phyloP scores from a whole-genome alignment of 257 asterid genomes.

The Plantago major region DNA sequence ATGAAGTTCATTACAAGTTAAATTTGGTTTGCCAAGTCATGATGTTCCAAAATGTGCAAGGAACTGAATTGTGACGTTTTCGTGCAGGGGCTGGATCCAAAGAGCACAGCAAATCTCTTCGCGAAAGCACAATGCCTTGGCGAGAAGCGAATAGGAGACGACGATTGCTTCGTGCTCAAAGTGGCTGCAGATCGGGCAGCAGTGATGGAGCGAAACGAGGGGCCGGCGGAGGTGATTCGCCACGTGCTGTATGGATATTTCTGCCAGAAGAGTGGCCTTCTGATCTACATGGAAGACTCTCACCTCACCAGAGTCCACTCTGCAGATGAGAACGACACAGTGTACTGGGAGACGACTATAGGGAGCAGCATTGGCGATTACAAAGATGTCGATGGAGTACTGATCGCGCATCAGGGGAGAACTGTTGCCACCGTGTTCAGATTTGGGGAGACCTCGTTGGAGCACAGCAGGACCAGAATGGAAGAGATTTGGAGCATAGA shows the following conservation, averaged over 20 bases:
- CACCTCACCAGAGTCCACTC: slow-evolving; percentile 67
- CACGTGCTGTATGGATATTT: slow-evolving; percentile 83
- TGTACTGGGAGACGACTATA: slow-evolving; percentile 88
- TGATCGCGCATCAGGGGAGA: slow-evolving; percentile 65
- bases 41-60: background rate
- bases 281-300: slow-evolving; percentile 79
- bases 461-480: slow-evolving; percentile 65
- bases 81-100: slow-evolving; percentile 75
- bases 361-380: slow-evolving; percentile 71
- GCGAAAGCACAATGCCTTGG: slow-evolving; percentile 69
- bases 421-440: slow-evolving; percentile 77
- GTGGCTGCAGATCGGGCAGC: slow-evolving; percentile 72
- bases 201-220: slow-evolving; percentile 75
- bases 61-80: background rate
- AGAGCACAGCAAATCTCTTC: slow-evolving; percentile 60
- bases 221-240: slow-evolving; percentile 77
- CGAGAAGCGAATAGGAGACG: slow-evolving; percentile 76
- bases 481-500: slow-evolving; percentile 64
- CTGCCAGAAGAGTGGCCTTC: slow-evolving; percentile 81
- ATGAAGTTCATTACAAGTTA: too few relatives aligned
- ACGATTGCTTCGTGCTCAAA: slow-evolving; percentile 80
- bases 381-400: slow-evolving; percentile 59
- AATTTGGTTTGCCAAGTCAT: too few relatives aligned
- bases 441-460: slow-evolving; percentile 59
- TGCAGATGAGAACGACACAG: slow-evolving; percentile 36